These are phyloP conservation scores for Isabelozyma rhagii DNA, from an alignment of 805 yeast genomes.

Conservation along the genomic window DNA sequence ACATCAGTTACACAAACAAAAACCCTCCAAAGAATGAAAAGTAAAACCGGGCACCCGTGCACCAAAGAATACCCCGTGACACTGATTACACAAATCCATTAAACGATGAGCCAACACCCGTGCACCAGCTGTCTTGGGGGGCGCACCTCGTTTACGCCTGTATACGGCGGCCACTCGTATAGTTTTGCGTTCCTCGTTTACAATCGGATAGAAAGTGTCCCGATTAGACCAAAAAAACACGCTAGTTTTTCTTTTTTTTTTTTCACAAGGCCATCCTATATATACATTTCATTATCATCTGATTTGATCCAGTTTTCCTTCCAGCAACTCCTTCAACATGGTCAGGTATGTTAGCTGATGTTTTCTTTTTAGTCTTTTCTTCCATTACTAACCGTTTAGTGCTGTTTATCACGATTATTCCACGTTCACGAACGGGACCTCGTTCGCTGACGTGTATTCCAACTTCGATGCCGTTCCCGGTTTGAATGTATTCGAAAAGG, in stretches of 20 bases:
- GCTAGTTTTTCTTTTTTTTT: background rate
- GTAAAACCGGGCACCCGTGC: too few species aligned
- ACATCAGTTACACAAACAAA: too few species aligned
- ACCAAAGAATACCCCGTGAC: too few species aligned
- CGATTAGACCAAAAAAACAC: background rate
- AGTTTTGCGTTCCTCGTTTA: background rate
- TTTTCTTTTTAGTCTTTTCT: too few species aligned
- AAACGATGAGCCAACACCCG: background rate
- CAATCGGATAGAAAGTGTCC: background rate
- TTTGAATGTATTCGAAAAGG: constrained; percentile 40
- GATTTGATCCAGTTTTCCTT: background rate
- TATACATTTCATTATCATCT: background rate
- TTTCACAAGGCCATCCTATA: background rate
- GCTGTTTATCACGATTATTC: constrained; percentile 35
- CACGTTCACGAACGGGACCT: constrained; percentile 26
- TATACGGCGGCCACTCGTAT: too few species aligned
- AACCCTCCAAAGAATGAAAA: too few species aligned
- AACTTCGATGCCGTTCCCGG: constrained; percentile 23
- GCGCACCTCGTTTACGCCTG: too few species aligned
- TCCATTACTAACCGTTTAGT: constrained; percentile 8
- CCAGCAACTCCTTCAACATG: background rate
- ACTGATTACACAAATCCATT: too few species aligned
- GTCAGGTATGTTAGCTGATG: background rate
- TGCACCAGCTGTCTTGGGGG: background rate
- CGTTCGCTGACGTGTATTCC: constrained; percentile 23